Evolutionary conservation across 108 stramenopile species (phyloP).

Genomic region (Fragilariopsis cylindrus): DNA sequence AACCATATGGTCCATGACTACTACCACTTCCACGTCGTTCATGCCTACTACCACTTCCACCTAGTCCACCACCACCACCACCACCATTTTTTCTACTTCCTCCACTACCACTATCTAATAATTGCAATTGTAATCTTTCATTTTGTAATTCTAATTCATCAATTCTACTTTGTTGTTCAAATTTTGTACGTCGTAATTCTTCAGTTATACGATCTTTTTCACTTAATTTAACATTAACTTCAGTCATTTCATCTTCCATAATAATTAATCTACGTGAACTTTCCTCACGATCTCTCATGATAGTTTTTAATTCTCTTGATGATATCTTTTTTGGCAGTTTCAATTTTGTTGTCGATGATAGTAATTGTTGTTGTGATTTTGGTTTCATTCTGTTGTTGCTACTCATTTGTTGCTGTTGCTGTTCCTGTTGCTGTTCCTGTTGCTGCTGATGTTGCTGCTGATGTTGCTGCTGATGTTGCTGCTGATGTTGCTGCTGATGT

Average conservation of each 20-base stretch:
- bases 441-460: not conserved
- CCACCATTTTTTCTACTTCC: too few species aligned
- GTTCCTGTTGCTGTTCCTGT: not conserved
- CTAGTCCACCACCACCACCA: too few species aligned
- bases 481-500: not conserved
- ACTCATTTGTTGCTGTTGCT: not conserved
- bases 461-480: not conserved
- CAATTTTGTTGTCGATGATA: not conserved
- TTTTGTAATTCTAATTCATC: not conserved
- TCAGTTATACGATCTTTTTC: not conserved
- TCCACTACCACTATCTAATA: too few species aligned
- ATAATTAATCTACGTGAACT: not conserved
- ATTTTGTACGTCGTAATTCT: not conserved
- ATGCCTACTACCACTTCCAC: too few species aligned
- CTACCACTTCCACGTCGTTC: too few species aligned
- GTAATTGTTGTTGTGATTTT: not conserved
- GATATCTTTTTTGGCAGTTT: not conserved
- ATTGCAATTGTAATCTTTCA: not conserved
- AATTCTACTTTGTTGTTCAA: not conserved
- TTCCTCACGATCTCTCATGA: not conserved
- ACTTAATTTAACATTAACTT: not conserved
- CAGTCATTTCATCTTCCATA: not conserved
- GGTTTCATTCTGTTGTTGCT: not conserved
- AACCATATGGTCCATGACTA: too few species aligned
- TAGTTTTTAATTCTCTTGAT: not conserved